Conservation (phyloP, 345 rosid genomes). For the Linum lewisii region DNA sequence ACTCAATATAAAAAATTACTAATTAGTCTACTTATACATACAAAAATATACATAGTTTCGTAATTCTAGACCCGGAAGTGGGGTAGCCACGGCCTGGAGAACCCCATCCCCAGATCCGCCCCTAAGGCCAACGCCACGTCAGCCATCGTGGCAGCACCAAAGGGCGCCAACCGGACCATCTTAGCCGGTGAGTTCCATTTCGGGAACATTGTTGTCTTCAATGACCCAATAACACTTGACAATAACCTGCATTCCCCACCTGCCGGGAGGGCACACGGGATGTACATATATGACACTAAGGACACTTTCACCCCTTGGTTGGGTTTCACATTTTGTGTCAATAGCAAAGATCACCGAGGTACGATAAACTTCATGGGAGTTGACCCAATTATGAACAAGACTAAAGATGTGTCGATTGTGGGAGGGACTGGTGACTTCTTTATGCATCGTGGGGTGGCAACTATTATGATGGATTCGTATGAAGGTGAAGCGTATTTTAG, state of each 20-base stretch:
- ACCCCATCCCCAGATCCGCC: no score
- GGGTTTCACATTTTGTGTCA: no score
- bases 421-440: constrained; percentile 86
- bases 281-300: constrained; percentile 30
- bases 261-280: constrained; percentile 26
- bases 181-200: constrained; percentile 21
- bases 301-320: no score
- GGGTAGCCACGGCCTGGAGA: no score
- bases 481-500: constrained; percentile 59
- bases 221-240: constrained; percentile 27
- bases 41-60: no score
- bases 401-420: constrained; percentile 58
- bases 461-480: constrained; percentile 37
- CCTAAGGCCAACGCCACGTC: constrained; percentile 35
- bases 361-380: constrained; percentile 56
- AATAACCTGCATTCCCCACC: constrained; percentile 21
- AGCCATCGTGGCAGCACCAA: constrained; percentile 20
- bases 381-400: constrained; percentile 44
- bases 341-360: constrained; percentile 47
- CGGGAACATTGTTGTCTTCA: constrained; percentile 25
- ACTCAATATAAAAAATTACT: no score
- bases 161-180: constrained; percentile 18
- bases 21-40: no score
- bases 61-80: no score
- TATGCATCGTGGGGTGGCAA: constrained; percentile 71